Evolutionary conservation across 371 early-diverging fungal species (phyloP).

Genomic region (Rhizopus delemar): DNA sequence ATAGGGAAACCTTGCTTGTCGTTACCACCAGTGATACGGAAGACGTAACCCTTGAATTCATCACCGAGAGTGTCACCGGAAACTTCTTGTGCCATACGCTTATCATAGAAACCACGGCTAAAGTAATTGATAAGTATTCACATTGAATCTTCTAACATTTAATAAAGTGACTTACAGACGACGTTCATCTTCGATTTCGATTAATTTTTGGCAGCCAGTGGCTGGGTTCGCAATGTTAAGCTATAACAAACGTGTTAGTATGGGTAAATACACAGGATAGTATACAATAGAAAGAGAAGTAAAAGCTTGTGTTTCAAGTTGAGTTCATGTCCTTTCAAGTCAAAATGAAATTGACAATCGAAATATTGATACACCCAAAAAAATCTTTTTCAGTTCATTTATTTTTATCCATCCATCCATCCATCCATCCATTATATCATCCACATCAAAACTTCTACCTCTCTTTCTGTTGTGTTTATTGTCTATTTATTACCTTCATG

Average conservation of each 20-base stretch:
- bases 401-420: not conserved
- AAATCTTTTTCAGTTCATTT: not conserved
- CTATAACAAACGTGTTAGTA: constrained; percentile 44
- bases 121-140: not conserved
- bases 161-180: constrained; percentile 74
- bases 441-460: not conserved
- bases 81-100: constrained; percentile 96
- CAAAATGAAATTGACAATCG: too few species aligned
- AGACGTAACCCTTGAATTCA: constrained; percentile 98
- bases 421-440: constrained; percentile 6
- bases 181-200: constrained; percentile 98
- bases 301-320: not conserved
- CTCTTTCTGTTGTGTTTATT: not conserved
- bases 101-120: constrained; percentile 96
- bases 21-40: constrained; percentile 99
- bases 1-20: constrained; percentile 99
- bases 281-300: constrained; percentile 1
- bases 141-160: constrained; percentile 9
- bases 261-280: not conserved
- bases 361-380: too few species aligned
- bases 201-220: constrained; percentile 97
- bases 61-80: constrained; percentile 95
- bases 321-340: too few species aligned
- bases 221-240: constrained; percentile 99
- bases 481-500: constrained; percentile 18